Conservation (phyloP, 2,329 filamentous ascomycete species). For the Knufia petricola region DNA sequence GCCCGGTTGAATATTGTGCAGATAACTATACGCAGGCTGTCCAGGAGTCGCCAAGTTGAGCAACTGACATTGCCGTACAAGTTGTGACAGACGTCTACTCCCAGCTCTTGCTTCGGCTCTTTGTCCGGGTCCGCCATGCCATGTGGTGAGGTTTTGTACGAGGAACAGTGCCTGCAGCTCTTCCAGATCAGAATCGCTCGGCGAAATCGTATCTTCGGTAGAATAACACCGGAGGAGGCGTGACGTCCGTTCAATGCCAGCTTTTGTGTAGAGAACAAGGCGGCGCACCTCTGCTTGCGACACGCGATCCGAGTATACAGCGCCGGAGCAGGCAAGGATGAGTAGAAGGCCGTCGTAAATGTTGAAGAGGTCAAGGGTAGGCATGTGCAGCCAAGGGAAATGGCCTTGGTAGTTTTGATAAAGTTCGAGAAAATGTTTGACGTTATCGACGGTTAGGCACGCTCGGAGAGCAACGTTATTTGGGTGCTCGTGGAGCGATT, state of each 20-base stretch:
- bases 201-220: conserved; percentile 1
- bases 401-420: conserved; percentile 66
- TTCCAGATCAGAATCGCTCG: conserved; percentile 14
- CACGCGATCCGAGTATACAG: conserved; percentile 61
- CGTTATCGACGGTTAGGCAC: conserved; percentile 57
- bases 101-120: conserved; percentile 53
- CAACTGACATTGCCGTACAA: conserved; percentile 49
- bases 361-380: conserved; percentile 58
- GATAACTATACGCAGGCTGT: conserved; percentile 44
- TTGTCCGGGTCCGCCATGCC: conserved; percentile 60
- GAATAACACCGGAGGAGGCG: conserved; percentile 20
- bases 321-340: conserved; percentile 62
- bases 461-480: conserved; percentile 36
- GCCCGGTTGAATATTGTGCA: conserved; percentile 48
- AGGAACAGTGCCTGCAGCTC: conserved; percentile 59
- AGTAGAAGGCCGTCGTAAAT: conserved; percentile 59
- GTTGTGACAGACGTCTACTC: conserved; percentile 25
- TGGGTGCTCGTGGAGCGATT: conserved; percentile 48
- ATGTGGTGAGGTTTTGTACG: conserved; percentile 53
- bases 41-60: conserved; percentile 43
- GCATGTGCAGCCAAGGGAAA: conserved; percentile 62
- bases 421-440: conserved; percentile 60
- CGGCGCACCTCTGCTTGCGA: conserved; percentile 53
- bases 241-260: conserved; percentile 27
- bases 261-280: conserved; percentile 55